Evolutionary conservation across 2,329 filamentous ascomycete genomes (phyloP).

Genomic region (Rhinocladiella similis): DNA sequence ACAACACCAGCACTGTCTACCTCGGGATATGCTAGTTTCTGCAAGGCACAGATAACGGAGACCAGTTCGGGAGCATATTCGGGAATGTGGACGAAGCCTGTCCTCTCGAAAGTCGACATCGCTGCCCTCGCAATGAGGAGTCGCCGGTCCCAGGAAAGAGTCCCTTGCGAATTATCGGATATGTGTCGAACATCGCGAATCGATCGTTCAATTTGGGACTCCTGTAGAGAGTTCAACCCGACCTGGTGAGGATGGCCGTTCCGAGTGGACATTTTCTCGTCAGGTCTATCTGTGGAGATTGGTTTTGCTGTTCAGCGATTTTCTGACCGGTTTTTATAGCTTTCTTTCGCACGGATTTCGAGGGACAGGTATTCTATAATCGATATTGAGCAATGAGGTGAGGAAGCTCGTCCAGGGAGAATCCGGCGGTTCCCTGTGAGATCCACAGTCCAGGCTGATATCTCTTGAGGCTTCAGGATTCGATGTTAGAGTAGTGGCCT

Average conservation of each 20-base stretch:
- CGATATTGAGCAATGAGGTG: too few relatives aligned
- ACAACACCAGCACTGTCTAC: slow-evolving; percentile 46
- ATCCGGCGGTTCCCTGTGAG: neutral
- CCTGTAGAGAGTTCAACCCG: slow-evolving; percentile 2
- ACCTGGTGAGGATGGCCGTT: neutral
- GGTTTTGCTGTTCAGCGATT: too few relatives aligned
- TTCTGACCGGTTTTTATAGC: slow-evolving; percentile 8
- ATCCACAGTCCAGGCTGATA: neutral
- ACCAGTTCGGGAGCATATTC: slow-evolving; percentile 12
- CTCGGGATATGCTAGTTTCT: slow-evolving; percentile 52
- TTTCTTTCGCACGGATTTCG: neutral
- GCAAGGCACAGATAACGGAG: slow-evolving; percentile 34
- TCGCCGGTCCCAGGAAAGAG: slow-evolving; percentile 15
- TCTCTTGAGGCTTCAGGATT: neutral
- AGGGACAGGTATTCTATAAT: too few relatives aligned
- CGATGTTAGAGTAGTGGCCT: slow-evolving; percentile 1
- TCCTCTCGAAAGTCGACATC: slow-evolving; percentile 15
- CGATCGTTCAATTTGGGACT: slow-evolving; percentile 10
- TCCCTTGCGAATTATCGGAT: slow-evolving; percentile 1
- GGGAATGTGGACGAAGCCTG: slow-evolving; percentile 12
- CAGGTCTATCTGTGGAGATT: neutral
- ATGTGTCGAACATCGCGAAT: slow-evolving; percentile 18
- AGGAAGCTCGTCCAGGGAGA: too few relatives aligned
- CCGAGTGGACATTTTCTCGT: slow-evolving; percentile 11
- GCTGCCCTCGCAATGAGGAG: slow-evolving; percentile 14